Percentiles rank a stretch among this genome's conserved stretches.
phyloP scores from a whole-genome alignment of 2,329 filamentous ascomycete genomes.

The Albophoma yamanashiensis region DNA sequence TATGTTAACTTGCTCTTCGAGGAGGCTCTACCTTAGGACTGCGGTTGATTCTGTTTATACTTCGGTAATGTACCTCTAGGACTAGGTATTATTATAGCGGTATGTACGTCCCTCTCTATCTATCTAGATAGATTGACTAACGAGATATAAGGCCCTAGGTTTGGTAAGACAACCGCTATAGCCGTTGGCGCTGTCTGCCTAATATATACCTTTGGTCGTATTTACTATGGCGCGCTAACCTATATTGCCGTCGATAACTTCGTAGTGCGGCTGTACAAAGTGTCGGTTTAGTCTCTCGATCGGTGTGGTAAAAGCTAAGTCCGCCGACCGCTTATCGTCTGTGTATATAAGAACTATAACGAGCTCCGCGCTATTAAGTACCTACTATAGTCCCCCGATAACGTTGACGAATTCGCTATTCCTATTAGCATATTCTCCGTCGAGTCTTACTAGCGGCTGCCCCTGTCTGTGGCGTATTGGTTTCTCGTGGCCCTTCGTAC shows the following conservation, averaged over 20 bases:
- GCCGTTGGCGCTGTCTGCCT: not conserved
- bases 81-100: not conserved
- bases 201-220: not conserved
- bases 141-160: not conserved
- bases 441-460: not conserved
- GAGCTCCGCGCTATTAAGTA: not conserved
- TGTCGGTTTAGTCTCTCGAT: not conserved
- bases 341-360: not conserved
- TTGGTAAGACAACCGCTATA: not conserved
- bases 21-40: too few species aligned
- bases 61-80: not conserved
- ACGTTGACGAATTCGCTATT: not conserved
- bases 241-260: not conserved
- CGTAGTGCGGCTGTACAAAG: not conserved
- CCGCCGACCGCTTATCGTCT: not conserved
- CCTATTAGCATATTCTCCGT: not conserved
- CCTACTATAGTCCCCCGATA: not conserved
- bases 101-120: not conserved
- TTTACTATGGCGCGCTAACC: not conserved
- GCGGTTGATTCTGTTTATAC: too few species aligned
- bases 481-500: not conserved
- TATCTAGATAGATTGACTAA: not conserved
- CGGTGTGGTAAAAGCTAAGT: not conserved
- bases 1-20: too few species aligned
- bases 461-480: not conserved